Conservation (phyloP, 371 early-diverging fungal genomes). For the Apophysomyces sp. region DNA sequence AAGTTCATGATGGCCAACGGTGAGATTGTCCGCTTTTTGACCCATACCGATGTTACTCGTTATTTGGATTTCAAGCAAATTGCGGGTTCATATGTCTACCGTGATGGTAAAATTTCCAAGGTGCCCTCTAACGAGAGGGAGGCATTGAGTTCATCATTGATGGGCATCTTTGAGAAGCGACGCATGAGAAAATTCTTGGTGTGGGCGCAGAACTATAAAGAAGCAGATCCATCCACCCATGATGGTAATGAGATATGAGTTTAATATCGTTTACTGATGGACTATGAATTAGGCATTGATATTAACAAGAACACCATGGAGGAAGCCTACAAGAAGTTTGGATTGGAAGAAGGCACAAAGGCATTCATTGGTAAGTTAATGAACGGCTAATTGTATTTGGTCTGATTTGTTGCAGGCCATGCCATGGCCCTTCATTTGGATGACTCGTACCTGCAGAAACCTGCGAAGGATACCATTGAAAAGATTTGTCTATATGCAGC, state of each 20-base stretch:
- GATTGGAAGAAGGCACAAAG: slow-evolving; percentile 90
- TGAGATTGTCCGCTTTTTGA: slow-evolving; percentile 83
- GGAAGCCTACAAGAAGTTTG: slow-evolving; percentile 90
- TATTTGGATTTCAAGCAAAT: slow-evolving; percentile 98
- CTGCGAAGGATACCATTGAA: slow-evolving; percentile 93
- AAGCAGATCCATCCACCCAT: slow-evolving; percentile 81
- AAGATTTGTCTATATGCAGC: slow-evolving; percentile 93
- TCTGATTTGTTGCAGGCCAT: slow-evolving; percentile 64
- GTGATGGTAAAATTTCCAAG: slow-evolving; percentile 87
- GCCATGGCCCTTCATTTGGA: slow-evolving; percentile 97
- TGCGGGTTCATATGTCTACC: slow-evolving; percentile 93
- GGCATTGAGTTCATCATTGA: slow-evolving; percentile 84
- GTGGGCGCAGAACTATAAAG: slow-evolving; percentile 85
- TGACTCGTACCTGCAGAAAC: slow-evolving; percentile 85
- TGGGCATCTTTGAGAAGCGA: slow-evolving; percentile 97
- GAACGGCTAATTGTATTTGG: background rate
- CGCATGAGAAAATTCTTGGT: slow-evolving; percentile 96
- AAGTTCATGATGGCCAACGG: slow-evolving; percentile 99
- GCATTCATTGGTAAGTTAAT: slow-evolving; percentile 83
- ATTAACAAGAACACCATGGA: slow-evolving; percentile 76
- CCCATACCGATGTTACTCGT: slow-evolving; percentile 96
- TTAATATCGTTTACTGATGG: background rate
- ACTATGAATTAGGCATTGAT: slow-evolving; percentile 57
- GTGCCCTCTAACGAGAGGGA: slow-evolving; percentile 96
- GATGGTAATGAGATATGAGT: slow-evolving; percentile 41